Evolutionary conservation across 305 asterid genomes (phyloP), one percentile per base, ranked within the genome.

Genomic region (Rubia tinctorum): DNA sequence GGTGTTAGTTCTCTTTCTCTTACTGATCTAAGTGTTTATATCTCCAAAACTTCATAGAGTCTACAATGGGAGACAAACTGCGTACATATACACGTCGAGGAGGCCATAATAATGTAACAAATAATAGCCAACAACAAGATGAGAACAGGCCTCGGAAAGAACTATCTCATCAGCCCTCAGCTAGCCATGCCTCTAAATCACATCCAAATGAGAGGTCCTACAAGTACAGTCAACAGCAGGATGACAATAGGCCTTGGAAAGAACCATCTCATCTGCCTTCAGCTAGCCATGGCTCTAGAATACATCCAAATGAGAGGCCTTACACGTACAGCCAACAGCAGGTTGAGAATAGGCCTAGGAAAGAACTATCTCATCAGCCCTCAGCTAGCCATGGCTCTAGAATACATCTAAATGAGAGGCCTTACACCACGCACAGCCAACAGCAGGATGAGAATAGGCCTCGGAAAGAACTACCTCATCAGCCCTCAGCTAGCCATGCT

Each of bases 131-230:
- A 51, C 68, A 69, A 76, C 62, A 40, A 23, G 68, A 55, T 23
- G 76, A 79, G 22, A 51, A 60, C 20, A 58, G 27, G 34, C 70
- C 80, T 12, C 67, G 37, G 55, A 64, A 44, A 60, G 71, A 53
- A 42, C 75, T 68, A 71, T 73, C 83, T 22, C 62, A 58, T 66
- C 85, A 75, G 59, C 76, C 71, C 45, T 56, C 80, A 62, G 76
- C 71, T 68, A 75, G 65, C 61, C 71, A 75, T 67, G 66, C 71
- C 70, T 14, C 56, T 49, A 45, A 61, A 30, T 43, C 47, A 59
- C 71, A 64, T 65, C 73, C 68, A 20, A 71, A 61, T 59, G 75
- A 72, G 49, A 76, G 78, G 64, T 42, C 76, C 66, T 69, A 49
- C 76, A 69, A 78, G 63, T 71, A 73, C 58, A 17, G 63, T 53